Evolutionary conservation across 2,329 filamentous ascomycete genomes (phyloP).

Genomic region (Colletotrichum gloeosporioides): DNA sequence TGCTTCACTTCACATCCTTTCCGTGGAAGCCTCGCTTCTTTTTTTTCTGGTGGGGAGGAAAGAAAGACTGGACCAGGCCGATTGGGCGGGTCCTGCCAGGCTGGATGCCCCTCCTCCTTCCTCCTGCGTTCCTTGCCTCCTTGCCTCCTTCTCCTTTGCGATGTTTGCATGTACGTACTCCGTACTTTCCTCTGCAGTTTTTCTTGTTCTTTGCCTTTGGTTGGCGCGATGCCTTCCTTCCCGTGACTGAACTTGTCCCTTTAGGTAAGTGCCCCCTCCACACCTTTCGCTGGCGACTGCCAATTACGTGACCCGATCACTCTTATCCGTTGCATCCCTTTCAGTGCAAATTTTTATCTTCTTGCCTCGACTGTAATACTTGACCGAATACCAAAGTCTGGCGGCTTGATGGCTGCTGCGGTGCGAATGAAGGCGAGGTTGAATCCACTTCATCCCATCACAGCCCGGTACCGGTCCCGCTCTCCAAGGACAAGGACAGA

Average conservation of each 20-base stretch:
- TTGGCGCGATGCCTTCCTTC: background rate
- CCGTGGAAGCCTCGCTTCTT: background rate
- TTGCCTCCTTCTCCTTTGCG: background rate
- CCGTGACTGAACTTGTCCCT: background rate
- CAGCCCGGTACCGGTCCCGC: background rate
- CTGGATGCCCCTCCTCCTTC: background rate
- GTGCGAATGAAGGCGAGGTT: background rate
- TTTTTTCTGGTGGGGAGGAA: background rate
- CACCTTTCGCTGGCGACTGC: background rate
- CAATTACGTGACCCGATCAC: background rate
- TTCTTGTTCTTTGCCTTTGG: background rate
- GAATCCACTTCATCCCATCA: background rate
- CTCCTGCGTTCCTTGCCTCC: background rate
- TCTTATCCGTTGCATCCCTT: background rate
- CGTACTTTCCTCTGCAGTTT: background rate
- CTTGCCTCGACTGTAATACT: background rate
- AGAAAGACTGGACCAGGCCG: background rate
- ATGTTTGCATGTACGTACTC: background rate
- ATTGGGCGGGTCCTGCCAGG: background rate
- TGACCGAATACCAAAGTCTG: background rate
- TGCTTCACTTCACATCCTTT: background rate
- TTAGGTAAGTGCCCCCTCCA: background rate
- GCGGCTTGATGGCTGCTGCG: background rate
- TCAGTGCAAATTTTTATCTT: background rate
- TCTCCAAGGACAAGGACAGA: background rate